These are phyloP conservation scores for Trametes maxima DNA, from an alignment of 768 basidiomycete genomes.

Conservation along the genomic window DNA sequence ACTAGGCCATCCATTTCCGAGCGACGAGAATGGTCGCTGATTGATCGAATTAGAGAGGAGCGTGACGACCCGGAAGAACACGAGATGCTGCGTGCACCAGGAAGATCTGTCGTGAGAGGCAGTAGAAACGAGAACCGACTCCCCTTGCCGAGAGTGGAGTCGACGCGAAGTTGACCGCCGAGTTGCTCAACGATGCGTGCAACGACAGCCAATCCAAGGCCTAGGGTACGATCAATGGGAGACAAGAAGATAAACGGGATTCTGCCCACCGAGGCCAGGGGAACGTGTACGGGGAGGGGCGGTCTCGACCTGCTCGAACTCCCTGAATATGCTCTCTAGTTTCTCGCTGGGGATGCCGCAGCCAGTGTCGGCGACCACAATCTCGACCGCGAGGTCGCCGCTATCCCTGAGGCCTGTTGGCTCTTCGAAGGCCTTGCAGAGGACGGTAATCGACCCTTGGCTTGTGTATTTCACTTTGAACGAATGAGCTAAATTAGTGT, in stretches of 20 bases:
- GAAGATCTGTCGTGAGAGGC: conserved; percentile 52
- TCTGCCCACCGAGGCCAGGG: conserved; percentile 49
- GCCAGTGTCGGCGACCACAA: conserved; percentile 72
- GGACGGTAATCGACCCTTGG: conserved; percentile 60
- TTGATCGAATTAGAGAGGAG: conserved; percentile 29
- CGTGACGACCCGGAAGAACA: conserved; percentile 16
- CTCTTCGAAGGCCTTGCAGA: conserved; percentile 54
- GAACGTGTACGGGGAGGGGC: conserved; percentile 38
- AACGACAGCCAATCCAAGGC: conserved; percentile 79
- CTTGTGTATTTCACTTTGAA: conserved; percentile 69
- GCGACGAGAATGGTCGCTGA: conserved; percentile 30
- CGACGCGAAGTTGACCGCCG: conserved; percentile 77
- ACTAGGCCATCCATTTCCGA: conserved; percentile 44
- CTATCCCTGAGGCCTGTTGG: conserved; percentile 50
- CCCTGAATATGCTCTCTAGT: conserved; percentile 76
- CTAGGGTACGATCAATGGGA: conserved; percentile 30
- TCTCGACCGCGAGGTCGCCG: conserved; percentile 61
- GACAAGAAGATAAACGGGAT: conserved; percentile 6
- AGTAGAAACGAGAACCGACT: conserved; percentile 75
- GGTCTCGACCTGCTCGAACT: conserved; percentile 76
- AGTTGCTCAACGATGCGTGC: conserved; percentile 80
- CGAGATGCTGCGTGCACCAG: conserved; percentile 24
- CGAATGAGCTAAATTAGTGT: background rate
- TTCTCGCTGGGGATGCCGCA: conserved; percentile 67
- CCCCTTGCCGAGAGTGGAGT: conserved; percentile 66